Evolutionary conservation across 2,329 filamentous ascomycete genomes (phyloP).

Genomic region (Colletotrichum sp.): DNA sequence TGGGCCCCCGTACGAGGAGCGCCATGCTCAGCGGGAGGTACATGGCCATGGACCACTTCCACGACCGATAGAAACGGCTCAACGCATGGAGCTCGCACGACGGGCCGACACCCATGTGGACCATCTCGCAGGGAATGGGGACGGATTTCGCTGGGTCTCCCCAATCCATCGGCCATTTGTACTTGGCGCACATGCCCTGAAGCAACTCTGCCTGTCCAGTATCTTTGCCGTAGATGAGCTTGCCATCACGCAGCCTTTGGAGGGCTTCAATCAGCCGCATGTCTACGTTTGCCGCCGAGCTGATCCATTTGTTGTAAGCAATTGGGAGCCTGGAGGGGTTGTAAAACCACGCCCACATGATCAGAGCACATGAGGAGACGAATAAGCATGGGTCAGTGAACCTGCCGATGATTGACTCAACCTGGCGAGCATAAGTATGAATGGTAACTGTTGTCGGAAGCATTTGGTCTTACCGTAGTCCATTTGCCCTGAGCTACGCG

Average conservation of each 20-base stretch:
- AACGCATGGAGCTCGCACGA: conserved; percentile 78
- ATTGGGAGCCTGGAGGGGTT: conserved; percentile 71
- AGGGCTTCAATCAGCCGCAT: conserved; percentile 75
- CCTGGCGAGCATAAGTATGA: conserved; percentile 26
- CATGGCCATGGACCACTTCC: conserved; percentile 75
- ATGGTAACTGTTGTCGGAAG: background rate
- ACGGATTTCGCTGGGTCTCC: conserved; percentile 73
- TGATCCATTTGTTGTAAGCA: conserved; percentile 84
- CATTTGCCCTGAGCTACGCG: conserved; percentile 50
- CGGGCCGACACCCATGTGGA: conserved; percentile 78
- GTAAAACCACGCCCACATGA: conserved; percentile 94
- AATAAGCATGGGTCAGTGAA: conserved; percentile 75
- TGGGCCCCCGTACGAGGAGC: conserved; percentile 58
- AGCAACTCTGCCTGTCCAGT: conserved; percentile 73
- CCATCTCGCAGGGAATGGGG: conserved; percentile 82
- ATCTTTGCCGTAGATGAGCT: conserved; percentile 75
- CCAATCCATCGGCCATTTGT: conserved; percentile 70
- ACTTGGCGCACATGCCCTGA: conserved; percentile 74
- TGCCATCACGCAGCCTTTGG: conserved; percentile 65
- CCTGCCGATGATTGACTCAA: conserved; percentile 45
- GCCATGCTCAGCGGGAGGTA: conserved; percentile 78
- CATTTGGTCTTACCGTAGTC: conserved; percentile 44
- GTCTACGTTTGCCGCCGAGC: conserved; percentile 77
- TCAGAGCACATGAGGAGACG: conserved; percentile 71
- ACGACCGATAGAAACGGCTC: conserved; percentile 70